Evolutionary conservation across 495 filamentous ascomycete species (phyloP).

Genomic region (Penicillium roqueforti): DNA sequence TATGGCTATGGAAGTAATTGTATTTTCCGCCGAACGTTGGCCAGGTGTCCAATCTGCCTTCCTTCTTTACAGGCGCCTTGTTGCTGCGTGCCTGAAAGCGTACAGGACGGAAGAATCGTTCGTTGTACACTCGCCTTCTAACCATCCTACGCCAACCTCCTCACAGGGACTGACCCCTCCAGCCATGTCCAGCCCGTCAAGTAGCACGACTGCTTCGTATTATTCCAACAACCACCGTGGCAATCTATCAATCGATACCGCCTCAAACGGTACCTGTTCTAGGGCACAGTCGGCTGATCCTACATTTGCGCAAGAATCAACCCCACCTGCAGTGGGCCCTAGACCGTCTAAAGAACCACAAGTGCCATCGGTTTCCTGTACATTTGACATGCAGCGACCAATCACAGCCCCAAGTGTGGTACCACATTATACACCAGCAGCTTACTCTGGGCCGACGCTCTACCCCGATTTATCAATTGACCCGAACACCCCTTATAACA

Average conservation of each 20-base stretch:
- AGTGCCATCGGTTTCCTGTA: conserved; percentile 18
- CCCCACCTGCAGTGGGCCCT: conserved; percentile 16
- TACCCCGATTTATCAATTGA: conserved; percentile 35
- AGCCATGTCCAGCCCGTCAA: conserved; percentile 48
- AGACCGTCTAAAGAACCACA: conserved; percentile 21
- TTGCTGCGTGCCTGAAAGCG: conserved; percentile 76
- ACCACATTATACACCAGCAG: conserved; percentile 22
- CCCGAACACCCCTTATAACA: conserved; percentile 42
- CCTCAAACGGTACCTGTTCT: conserved; percentile 33
- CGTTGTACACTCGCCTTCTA: conserved; percentile 59
- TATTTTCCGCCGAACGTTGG: conserved; percentile 75
- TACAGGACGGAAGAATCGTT: conserved; percentile 69
- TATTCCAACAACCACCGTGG: conserved; percentile 33
- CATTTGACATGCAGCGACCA: conserved; percentile 18
- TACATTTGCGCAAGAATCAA: conserved; percentile 23
- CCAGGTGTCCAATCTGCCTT: conserved; percentile 81
- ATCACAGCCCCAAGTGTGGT: conserved; percentile 11
- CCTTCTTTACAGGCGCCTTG: conserved; percentile 71
- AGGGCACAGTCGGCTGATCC: conserved; percentile 40
- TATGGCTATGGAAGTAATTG: conserved; percentile 68
- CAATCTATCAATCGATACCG: conserved; percentile 30
- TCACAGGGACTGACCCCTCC: conserved; percentile 47
- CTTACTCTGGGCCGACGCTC: conserved; percentile 20
- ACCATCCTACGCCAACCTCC: conserved; percentile 43
- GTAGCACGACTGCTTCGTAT: conserved; percentile 34